Percentiles rank a stretch among this genome's conserved stretches.
These are phyloP conservation scores for Cyphellophora attinorum DNA, from an alignment of 2,329 filamentous ascomycete genomes.

Conservation along the genomic window DNA sequence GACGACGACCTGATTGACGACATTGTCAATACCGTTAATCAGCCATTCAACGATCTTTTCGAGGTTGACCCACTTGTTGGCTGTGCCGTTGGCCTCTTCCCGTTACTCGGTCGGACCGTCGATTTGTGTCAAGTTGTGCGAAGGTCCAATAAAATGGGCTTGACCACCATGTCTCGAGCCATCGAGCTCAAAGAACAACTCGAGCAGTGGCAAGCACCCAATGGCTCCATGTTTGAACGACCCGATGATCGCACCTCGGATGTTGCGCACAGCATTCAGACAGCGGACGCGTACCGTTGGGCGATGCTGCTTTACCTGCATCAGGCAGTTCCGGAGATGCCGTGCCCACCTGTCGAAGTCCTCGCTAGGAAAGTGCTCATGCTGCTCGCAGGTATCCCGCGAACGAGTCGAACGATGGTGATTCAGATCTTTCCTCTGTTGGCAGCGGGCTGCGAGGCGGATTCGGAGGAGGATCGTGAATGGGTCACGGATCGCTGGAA, in stretches of 20 bases:
- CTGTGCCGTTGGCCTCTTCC: slow-evolving; percentile 58
- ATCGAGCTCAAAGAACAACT: slow-evolving; percentile 52
- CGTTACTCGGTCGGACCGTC: slow-evolving; percentile 56
- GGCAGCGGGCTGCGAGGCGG: slow-evolving; percentile 56
- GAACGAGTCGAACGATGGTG: slow-evolving; percentile 53
- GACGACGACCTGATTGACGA: slow-evolving; percentile 46
- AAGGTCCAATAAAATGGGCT: slow-evolving; percentile 44
- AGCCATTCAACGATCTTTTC: slow-evolving; percentile 35
- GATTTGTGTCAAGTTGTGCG: slow-evolving; percentile 56
- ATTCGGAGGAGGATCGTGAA: slow-evolving; percentile 48
- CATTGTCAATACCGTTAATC: slow-evolving; percentile 27
- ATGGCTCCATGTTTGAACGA: slow-evolving; percentile 41
- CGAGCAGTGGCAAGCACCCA: slow-evolving; percentile 52
- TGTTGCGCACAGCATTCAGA: slow-evolving; percentile 55
- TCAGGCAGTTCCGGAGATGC: slow-evolving; percentile 59
- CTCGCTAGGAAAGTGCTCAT: slow-evolving; percentile 54
- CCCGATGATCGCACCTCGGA: slow-evolving; percentile 56
- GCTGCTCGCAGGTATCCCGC: slow-evolving; percentile 53
- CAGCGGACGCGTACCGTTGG: slow-evolving; percentile 58
- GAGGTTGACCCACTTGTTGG: slow-evolving; percentile 65
- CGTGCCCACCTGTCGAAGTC: slow-evolving; percentile 46
- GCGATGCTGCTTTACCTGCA: slow-evolving; percentile 58
- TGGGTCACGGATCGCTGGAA: slow-evolving; percentile 58
- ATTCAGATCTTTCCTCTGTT: slow-evolving; percentile 62
- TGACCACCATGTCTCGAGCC: slow-evolving; percentile 52